These are phyloP conservation scores for Sarcomyxa edulis DNA, from an alignment of 768 basidiomycete species.

Conservation along the genomic window DNA sequence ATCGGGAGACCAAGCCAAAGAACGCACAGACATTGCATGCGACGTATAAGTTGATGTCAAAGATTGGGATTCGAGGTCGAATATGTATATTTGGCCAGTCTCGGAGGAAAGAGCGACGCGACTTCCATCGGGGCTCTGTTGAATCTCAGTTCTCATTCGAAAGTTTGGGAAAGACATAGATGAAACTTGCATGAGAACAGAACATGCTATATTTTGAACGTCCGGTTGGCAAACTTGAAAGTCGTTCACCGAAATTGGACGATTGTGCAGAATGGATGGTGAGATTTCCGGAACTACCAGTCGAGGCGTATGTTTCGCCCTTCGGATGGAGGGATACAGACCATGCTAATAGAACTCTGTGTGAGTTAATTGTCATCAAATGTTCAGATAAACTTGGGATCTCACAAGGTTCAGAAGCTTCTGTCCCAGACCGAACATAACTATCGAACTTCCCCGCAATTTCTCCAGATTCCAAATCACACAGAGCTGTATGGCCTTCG, in stretches of 20 bases:
- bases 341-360: slow-evolving; percentile 52
- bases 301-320: slow-evolving; percentile 68
- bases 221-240: slow-evolving; percentile 56
- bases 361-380: neutral
- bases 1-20: slow-evolving; percentile 86
- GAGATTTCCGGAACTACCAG: slow-evolving; percentile 67
- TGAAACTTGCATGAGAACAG: slow-evolving; percentile 56
- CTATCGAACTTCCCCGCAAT: slow-evolving; percentile 69
- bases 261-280: slow-evolving; percentile 65
- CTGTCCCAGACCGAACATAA: slow-evolving; percentile 42
- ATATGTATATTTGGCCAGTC: slow-evolving; percentile 82
- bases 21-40: slow-evolving; percentile 87
- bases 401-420: slow-evolving; percentile 61
- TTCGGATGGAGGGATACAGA: slow-evolving; percentile 77
- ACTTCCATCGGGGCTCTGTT: slow-evolving; percentile 83
- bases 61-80: slow-evolving; percentile 68
- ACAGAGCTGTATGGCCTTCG: slow-evolving; percentile 76
- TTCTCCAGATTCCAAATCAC: slow-evolving; percentile 62
- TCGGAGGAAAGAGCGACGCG: slow-evolving; percentile 80
- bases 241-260: slow-evolving; percentile 62
- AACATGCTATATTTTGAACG: slow-evolving; percentile 75
- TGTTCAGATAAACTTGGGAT: neutral
- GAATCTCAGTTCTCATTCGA: slow-evolving; percentile 1
- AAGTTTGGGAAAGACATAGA: slow-evolving; percentile 1
- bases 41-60: slow-evolving; percentile 72